These are phyloP conservation scores for Prunus armeniaca DNA, from an alignment of 306 rosid genomes.

Conservation along the genomic window DNA sequence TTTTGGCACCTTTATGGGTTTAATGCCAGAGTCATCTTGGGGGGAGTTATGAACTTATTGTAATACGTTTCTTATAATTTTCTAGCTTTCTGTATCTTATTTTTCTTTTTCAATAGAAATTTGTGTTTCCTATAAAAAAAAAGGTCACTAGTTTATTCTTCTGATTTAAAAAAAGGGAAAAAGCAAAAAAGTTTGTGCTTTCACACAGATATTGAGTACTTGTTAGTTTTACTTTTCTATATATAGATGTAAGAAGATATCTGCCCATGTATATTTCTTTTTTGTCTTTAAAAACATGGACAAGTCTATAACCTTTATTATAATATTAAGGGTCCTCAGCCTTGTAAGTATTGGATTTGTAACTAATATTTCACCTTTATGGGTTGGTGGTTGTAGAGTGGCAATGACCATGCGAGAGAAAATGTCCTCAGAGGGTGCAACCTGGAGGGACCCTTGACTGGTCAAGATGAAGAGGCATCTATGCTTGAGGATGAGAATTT, in stretches of 20 bases:
- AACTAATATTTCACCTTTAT: constrained; percentile 19
- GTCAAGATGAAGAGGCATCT: constrained; percentile 23
- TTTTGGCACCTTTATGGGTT: too few relatives aligned
- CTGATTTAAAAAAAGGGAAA: background rate
- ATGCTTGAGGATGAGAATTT: constrained; percentile 38
- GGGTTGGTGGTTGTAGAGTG: constrained; percentile 47
- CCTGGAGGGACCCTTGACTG: constrained; percentile 18
- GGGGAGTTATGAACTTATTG: too few relatives aligned
- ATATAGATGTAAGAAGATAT: background rate
- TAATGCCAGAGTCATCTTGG: too few relatives aligned
- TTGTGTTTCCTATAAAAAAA: background rate
- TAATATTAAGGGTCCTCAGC: background rate
- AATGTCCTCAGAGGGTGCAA: constrained; percentile 41
- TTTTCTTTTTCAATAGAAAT: background rate
- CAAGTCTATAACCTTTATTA: background rate
- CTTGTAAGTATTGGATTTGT: constrained; percentile 22
- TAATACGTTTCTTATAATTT: too few relatives aligned
- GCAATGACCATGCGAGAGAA: constrained; percentile 33
- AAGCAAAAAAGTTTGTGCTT: background rate
- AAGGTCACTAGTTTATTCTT: background rate
- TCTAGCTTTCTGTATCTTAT: background rate
- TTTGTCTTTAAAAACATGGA: background rate
- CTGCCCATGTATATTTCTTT: background rate
- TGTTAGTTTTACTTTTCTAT: background rate
- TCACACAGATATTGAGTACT: background rate